Evolutionary conservation across 2,329 filamentous ascomycete genomes (phyloP).

Genomic region (Claviceps spartinae): DNA sequence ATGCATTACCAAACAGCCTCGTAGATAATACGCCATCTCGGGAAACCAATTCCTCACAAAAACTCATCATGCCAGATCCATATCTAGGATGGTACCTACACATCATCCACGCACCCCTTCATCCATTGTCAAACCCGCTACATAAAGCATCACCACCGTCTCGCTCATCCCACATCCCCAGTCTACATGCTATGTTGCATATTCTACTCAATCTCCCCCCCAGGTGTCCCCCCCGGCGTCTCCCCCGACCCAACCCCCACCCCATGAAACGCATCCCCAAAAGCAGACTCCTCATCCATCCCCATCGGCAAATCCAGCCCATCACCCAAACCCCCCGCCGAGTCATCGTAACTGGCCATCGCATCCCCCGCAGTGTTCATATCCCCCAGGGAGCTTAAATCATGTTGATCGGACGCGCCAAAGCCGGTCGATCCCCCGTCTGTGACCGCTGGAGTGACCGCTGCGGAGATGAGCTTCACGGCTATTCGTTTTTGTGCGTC

Average conservation of each 20-base stretch:
- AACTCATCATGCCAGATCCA: too few relatives aligned
- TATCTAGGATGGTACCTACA: too few relatives aligned
- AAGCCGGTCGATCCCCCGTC: constrained; percentile 30
- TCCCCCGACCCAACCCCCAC: constrained; percentile 16
- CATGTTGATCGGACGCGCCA: constrained; percentile 40
- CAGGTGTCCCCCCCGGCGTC: too few relatives aligned
- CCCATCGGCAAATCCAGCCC: constrained; percentile 50
- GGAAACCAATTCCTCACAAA: too few relatives aligned
- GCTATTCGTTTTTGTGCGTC: constrained; percentile 10
- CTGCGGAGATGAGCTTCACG: constrained; percentile 26
- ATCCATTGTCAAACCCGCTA: too few relatives aligned
- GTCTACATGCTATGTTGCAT: constrained; percentile 17
- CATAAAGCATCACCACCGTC: too few relatives aligned
- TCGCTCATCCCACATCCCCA: not conserved
- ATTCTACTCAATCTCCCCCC: too few relatives aligned
- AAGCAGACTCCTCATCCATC: constrained; percentile 68
- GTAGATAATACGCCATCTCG: too few relatives aligned
- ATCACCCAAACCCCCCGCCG: constrained; percentile 34
- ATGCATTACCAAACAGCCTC: too few relatives aligned
- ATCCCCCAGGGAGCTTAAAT: constrained; percentile 51
- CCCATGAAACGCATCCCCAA: constrained; percentile 70
- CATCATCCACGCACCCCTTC: too few relatives aligned
- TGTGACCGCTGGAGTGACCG: constrained; percentile 30
- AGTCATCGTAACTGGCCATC: constrained; percentile 47
- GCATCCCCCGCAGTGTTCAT: constrained; percentile 61